These are phyloP conservation scores for Nigrospora osmanthi DNA, from an alignment of 2,329 filamentous ascomycete species.

Conservation along the genomic window DNA sequence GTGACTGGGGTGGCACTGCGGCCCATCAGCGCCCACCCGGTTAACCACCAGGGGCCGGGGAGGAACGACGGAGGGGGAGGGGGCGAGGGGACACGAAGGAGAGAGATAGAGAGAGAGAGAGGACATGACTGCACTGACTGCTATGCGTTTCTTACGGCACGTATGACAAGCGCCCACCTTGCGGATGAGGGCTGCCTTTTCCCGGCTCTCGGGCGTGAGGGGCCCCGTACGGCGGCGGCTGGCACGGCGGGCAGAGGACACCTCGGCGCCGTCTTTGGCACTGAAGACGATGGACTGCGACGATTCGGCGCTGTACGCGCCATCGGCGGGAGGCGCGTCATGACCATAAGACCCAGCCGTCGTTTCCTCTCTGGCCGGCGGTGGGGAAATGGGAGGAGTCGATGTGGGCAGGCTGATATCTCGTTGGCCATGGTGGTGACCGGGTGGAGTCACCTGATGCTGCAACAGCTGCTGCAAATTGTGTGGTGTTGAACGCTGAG, in stretches of 20 bases:
- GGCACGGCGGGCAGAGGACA: slow-evolving; percentile 43
- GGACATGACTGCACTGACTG: slow-evolving; percentile 36
- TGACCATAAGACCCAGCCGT: slow-evolving; percentile 46
- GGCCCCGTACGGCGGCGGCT: slow-evolving; percentile 53
- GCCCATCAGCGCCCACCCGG: neutral
- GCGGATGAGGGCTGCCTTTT: slow-evolving; percentile 51
- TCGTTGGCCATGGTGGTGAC: slow-evolving; percentile 17
- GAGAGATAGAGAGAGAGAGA: too few species aligned
- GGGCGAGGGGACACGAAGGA: slow-evolving; percentile 3
- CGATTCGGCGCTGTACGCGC: slow-evolving; percentile 42
- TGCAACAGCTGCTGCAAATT: too few species aligned
- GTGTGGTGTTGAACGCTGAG: neutral
- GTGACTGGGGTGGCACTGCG: slow-evolving; percentile 50
- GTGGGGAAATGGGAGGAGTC: slow-evolving; percentile 17
- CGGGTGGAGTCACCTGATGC: slow-evolving; percentile 4
- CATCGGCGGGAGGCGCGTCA: slow-evolving; percentile 25
- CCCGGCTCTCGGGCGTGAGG: slow-evolving; percentile 48
- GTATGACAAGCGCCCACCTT: slow-evolving; percentile 51
- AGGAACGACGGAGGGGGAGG: slow-evolving; percentile 3
- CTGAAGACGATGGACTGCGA: slow-evolving; percentile 46
- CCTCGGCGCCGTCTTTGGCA: slow-evolving; percentile 45
- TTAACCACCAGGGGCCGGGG: neutral
- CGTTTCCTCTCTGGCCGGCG: slow-evolving; percentile 37
- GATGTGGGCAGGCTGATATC: slow-evolving; percentile 6
- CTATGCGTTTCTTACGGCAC: slow-evolving; percentile 48